Base-by-base conservation (phyloP, 257 asterid genomes). In the Linaria vulgaris region DNA sequence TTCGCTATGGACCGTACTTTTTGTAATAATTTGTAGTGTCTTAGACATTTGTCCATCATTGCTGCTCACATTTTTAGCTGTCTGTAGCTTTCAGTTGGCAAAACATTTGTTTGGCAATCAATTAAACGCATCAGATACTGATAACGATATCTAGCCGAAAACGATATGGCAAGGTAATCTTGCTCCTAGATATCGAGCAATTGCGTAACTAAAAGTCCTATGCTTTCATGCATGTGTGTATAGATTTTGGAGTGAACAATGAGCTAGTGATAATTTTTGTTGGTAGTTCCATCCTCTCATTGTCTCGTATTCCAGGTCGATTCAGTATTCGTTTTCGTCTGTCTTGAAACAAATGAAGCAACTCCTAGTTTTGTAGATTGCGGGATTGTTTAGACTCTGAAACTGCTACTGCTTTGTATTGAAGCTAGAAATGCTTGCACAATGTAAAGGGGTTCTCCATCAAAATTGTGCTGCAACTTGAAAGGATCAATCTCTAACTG, bases 391-490 rank as follows among this genome's bases (percentile, higher is more conserved):
- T 60, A 38, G 67, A 34, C n/a, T 46, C 63, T 30, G 17, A 69
- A 46, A 53, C 64, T 61, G 27, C 47, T 70, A 12, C 43, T 9
- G 20, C 56, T 30, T 67, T n/a, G n/a, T 64, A 48, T 68, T 68
- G 75, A 77, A 75, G 82, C 51, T 20, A 13, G 64, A 63, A 63
- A 45, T 12, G 30, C 61, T 44, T 47, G 53, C 66, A 68, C 61
- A 41, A 78, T 78, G 83, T 78, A 59, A 78, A 64, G 64, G 52
- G 56, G 49, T 44, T 64, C 20, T 48, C 72, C 53, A 20, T 14
- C 31, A 19, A 66, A 59, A 6, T 47, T 71, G 67, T 55, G 66
- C 67, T 74, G 72, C 78, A 61, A 59, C 66, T 69, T 74, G 73
- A 43, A 66, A 59, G 69, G 69, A 63, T 67, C 69, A 50, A 44